A percentile compares a stretch with the other conserved stretches of the same genome.
These are phyloP conservation scores for Fusarium sp. DNA, from an alignment of 2,329 filamentous ascomycete species.

Conservation along the genomic window DNA sequence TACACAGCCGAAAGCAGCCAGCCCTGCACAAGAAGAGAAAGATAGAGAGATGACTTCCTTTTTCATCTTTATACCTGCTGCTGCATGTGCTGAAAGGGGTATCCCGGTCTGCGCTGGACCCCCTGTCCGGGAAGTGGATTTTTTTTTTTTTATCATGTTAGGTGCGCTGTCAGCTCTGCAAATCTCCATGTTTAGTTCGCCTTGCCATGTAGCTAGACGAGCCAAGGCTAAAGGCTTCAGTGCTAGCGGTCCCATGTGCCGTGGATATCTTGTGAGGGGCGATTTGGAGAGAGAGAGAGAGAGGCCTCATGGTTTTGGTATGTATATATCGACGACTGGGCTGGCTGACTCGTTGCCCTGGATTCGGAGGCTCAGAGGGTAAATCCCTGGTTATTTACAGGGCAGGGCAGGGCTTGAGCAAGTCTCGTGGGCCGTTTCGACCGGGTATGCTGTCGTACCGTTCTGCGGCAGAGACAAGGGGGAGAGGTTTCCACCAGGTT, in stretches of 20 bases:
- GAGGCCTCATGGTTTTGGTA: neutral
- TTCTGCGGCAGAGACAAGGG: neutral
- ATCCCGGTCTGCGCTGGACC: conserved; percentile 15
- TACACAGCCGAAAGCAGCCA: conserved; percentile 9
- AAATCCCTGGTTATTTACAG: conserved; percentile 19
- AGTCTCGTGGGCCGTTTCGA: conserved; percentile 17
- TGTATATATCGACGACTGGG: no score
- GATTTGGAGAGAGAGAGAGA: neutral
- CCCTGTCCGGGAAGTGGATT: conserved; percentile 16
- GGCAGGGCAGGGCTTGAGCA: neutral
- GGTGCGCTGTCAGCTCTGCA: conserved; percentile 28
- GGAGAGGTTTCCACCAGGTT: neutral
- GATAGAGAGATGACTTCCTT: neutral
- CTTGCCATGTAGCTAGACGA: conserved; percentile 1
- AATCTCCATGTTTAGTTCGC: conserved; percentile 4
- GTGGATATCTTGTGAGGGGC: conserved; percentile 12
- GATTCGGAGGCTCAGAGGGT: conserved; percentile 16
- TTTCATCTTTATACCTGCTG: neutral
- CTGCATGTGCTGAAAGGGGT: conserved; percentile 12
- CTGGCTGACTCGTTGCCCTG: conserved; percentile 11
- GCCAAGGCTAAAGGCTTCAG: neutral
- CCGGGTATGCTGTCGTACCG: conserved; percentile 1
- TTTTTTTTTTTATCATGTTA: no score
- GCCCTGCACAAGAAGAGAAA: conserved; percentile 4
- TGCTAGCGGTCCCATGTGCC: conserved; percentile 2